A percentile compares a stretch with the other conserved stretches of the same genome.
Evolutionary conservation across 257 asterid genomes (phyloP).

Genomic region (Solanum lycopersicoides): DNA sequence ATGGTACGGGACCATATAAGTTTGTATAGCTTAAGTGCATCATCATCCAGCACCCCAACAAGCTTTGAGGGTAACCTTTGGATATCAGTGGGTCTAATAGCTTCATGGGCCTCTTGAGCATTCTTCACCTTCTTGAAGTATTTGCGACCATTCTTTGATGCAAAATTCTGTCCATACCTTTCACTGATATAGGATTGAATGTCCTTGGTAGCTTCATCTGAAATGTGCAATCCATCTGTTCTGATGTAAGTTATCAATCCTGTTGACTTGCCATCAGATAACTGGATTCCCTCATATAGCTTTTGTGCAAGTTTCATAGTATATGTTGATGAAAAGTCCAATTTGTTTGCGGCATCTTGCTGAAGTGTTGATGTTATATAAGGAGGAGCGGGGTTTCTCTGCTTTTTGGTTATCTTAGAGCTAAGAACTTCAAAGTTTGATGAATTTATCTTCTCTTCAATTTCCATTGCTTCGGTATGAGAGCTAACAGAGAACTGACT

Average conservation of each 20-base stretch:
- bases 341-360: constrained; percentile 91
- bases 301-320: constrained; percentile 92
- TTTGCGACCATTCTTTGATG: constrained; percentile 51
- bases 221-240: constrained; percentile 85
- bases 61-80: constrained; percentile 65
- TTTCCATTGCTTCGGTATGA: constrained; percentile 41
- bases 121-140: constrained; percentile 81
- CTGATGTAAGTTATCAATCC: constrained; percentile 91
- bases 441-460: constrained; percentile 39
- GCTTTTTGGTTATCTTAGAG: constrained; percentile 43
- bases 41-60: constrained; percentile 67
- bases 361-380: constrained; percentile 86
- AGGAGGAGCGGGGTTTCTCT: constrained; percentile 68
- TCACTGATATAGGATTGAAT: constrained; percentile 54
- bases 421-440: constrained; percentile 44
- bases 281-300: constrained; percentile 79
- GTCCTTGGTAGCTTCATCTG: constrained; percentile 73
- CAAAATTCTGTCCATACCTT: constrained; percentile 58
- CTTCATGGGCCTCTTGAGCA: constrained; percentile 98
- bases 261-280: constrained; percentile 57
- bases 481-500: constrained; percentile 54
- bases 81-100: constrained; percentile 90
- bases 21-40: constrained; percentile 63
- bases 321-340: constrained; percentile 55
- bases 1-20: constrained; percentile 83